Percentiles rank a stretch among this genome's conserved stretches.
Evolutionary conservation across 164 flowering plant genomes (phyloP).

Genomic region (Warburgia ugandensis): DNA sequence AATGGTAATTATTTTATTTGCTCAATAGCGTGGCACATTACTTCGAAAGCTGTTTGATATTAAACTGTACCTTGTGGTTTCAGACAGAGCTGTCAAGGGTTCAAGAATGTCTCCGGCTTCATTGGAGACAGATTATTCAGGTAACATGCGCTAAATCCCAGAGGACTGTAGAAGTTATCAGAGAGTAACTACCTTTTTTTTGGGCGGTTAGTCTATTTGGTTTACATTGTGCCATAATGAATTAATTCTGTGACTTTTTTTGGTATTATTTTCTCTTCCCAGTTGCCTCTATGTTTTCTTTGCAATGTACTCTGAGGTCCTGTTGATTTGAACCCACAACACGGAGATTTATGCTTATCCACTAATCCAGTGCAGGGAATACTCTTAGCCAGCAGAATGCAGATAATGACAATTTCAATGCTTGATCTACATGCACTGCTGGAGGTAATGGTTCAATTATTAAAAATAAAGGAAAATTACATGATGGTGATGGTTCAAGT

Average conservation of each 20-base stretch:
- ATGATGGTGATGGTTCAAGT: too few species aligned
- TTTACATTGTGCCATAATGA: too few species aligned
- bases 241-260: too few species aligned
- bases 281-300: too few species aligned
- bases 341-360: conserved; percentile 11
- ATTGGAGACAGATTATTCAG: conserved; percentile 24
- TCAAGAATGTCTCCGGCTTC: conserved; percentile 19
- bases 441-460: conserved; percentile 18
- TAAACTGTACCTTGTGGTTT: conserved; percentile 5
- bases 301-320: too few species aligned
- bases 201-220: too few species aligned
- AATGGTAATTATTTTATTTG: conserved; percentile 17
- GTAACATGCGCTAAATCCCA: conserved; percentile 3
- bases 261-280: too few species aligned
- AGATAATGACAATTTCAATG: conserved; percentile 14
- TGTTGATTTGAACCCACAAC: background rate
- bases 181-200: background rate
- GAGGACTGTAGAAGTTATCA: background rate
- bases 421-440: conserved; percentile 24
- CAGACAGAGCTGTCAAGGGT: conserved; percentile 17
- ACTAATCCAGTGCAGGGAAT: conserved; percentile 27
- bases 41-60: background rate
- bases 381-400: conserved; percentile 21
- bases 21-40: background rate
- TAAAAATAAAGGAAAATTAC: too few species aligned